Evolutionary conservation across 1,139 yeast genomes (phyloP), one percentile per base, ranked within the genome.

Genomic region (Nadsonia commutata): DNA sequence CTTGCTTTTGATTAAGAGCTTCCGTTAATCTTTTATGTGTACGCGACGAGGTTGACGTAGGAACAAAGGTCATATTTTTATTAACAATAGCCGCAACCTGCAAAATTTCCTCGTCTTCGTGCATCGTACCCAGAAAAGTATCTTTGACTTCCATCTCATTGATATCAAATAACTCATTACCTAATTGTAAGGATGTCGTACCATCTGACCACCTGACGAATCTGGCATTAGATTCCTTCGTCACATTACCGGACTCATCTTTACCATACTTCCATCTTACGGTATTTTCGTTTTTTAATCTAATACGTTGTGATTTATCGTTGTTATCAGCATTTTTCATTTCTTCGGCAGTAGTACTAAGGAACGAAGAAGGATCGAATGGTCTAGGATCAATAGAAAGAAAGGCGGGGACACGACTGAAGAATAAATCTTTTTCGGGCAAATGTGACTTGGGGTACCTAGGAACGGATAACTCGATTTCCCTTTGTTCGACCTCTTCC

Each of bases 151-250:
- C 76, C 46, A 76, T 71, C 46, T 60, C 62, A 47, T 75, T 70
- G 31, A 84, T 78, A 57, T 88, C 97, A 55, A 88, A 90, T 52
- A 81, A 71, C 62, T 90, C 98, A 41, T 70, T 71, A 18, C 99
- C 99, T 39, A 93, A 66, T 55, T 85, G 88, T 49, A 90, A 66
- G 2, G 96, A 85, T 50, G 80, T 62, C 3, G 83, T 70, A 0
- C 98, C 99, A 62, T 90, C 97, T 46, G 82, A 80, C 99, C 99
- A 90, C 59, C 83, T 80, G 23, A 90, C 73, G 46, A 88, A 78
- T 56, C 90, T 86, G 2, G 96, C 80, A 57, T 90, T 90, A 5
- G 94, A 80, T 59, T 86, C 94, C 55, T 83, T 83, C 54, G 56
- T 54, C 51, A 82, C 76, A 45, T 74, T 71, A 21, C 76, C 82